Evolutionary conservation across 805 yeast species (phyloP).

Genomic region (Candida pini): DNA sequence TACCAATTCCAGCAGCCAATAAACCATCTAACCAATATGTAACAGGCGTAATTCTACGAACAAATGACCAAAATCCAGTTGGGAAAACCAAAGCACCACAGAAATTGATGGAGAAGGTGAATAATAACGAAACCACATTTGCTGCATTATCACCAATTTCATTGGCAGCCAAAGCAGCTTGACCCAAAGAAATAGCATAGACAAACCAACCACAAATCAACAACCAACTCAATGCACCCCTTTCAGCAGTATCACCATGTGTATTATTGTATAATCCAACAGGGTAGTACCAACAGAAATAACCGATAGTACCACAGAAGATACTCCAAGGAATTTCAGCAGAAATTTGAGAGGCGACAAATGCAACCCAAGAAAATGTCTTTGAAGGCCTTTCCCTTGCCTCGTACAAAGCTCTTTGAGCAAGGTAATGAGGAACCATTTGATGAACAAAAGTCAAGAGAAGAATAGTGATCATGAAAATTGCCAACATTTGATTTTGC

Average conservation of each 20-base stretch:
- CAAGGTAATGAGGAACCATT: conserved; percentile 50
- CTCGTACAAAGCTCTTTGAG: conserved; percentile 59
- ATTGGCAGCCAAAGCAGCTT: conserved; percentile 48
- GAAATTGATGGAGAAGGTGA: conserved; percentile 56
- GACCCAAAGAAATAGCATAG: conserved; percentile 51
- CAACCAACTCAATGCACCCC: conserved; percentile 46
- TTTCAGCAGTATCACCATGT: conserved; percentile 36
- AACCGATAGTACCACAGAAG: conserved; percentile 52
- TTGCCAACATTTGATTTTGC: conserved; percentile 74
- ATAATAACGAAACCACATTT: conserved; percentile 47
- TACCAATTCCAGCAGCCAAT: conserved; percentile 47
- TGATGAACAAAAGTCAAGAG: conserved; percentile 55
- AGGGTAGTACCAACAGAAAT: conserved; percentile 63
- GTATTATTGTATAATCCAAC: conserved; percentile 61
- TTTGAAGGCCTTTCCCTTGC: conserved; percentile 66
- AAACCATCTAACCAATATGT: conserved; percentile 55
- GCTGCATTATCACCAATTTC: conserved; percentile 57
- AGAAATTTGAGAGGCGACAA: conserved; percentile 52
- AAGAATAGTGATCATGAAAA: conserved; percentile 57
- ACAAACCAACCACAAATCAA: conserved; percentile 39
- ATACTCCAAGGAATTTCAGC: conserved; percentile 62
- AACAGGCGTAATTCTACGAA: conserved; percentile 65
- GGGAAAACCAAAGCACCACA: conserved; percentile 64
- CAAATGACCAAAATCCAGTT: conserved; percentile 63
- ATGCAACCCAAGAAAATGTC: conserved; percentile 59